Conservation (phyloP, 306 rosid species). For the Sicyos edulis region DNA sequence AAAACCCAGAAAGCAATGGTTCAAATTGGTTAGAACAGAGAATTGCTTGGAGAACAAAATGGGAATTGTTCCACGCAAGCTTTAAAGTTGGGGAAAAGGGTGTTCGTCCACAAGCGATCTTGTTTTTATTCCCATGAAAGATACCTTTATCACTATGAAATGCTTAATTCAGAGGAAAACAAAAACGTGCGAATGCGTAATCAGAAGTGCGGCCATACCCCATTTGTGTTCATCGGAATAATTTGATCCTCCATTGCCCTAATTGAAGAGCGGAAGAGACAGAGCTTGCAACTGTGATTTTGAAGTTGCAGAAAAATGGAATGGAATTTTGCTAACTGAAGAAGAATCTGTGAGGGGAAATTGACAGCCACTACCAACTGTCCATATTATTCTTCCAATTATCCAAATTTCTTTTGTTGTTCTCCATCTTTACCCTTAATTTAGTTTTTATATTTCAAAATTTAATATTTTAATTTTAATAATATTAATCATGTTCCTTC, state of each 20-base stretch:
- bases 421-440: background rate
- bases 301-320: background rate
- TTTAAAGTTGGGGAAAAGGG: conserved; percentile 6
- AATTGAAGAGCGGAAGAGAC: background rate
- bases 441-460: too few species aligned
- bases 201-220: conserved; percentile 7
- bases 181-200: conserved; percentile 10
- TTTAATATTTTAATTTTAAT: too few species aligned
- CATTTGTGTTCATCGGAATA: background rate
- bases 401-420: background rate
- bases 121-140: conserved; percentile 18
- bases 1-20: conserved; percentile 4
- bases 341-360: background rate
- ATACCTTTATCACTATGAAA: conserved; percentile 14
- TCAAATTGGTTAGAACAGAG: background rate
- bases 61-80: conserved; percentile 12
- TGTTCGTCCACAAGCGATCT: background rate
- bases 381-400: background rate
- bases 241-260: background rate
- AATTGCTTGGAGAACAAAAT: conserved; percentile 9
- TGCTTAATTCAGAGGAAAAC: conserved; percentile 1
- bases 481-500: too few species aligned
- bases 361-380: background rate
- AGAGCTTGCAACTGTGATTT: conserved; percentile 4
- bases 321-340: background rate